Evolutionary conservation across 2,329 filamentous ascomycete species (phyloP).

Genomic region (Aspergillus uvarum): DNA sequence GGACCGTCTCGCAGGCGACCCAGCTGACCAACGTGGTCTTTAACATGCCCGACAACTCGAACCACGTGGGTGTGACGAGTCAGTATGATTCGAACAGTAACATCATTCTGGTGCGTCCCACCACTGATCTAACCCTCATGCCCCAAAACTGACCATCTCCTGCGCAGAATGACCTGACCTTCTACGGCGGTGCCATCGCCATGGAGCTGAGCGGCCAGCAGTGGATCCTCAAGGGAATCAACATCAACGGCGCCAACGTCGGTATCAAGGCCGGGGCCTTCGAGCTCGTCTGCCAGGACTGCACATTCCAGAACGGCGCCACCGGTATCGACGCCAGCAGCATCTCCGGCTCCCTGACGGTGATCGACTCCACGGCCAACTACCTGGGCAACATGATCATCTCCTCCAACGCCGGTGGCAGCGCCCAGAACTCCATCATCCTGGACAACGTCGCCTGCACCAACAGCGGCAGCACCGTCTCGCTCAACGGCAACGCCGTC

Average conservation of each 20-base stretch:
- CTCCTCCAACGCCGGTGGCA: constrained; percentile 27
- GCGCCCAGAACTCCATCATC: constrained; percentile 32
- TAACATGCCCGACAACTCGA: constrained; percentile 37
- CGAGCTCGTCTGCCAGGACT: constrained; percentile 27
- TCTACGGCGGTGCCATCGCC: constrained; percentile 31
- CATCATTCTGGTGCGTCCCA: constrained; percentile 29
- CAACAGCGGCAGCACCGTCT: constrained; percentile 29
- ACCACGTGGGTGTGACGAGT: constrained; percentile 38
- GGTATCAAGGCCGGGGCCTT: constrained; percentile 47
- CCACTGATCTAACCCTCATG: neutral
- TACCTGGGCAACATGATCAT: constrained; percentile 18
- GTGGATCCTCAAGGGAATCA: constrained; percentile 47
- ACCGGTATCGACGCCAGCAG: constrained; percentile 27
- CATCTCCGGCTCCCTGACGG: constrained; percentile 25
- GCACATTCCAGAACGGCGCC: constrained; percentile 24
- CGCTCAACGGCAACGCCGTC: constrained; percentile 22
- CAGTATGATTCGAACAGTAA: constrained; percentile 31
- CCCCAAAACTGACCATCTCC: constrained; percentile 2
- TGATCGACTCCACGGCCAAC: constrained; percentile 20
- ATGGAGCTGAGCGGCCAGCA: constrained; percentile 36
- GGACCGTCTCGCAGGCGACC: constrained; percentile 41
- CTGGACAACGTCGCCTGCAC: constrained; percentile 29
- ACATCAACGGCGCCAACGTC: constrained; percentile 61
- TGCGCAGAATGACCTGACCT: constrained; percentile 24
- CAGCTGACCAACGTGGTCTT: constrained; percentile 41